Conservation (phyloP, 148 eudicot genomes). For the Diospyros lotus region DNA sequence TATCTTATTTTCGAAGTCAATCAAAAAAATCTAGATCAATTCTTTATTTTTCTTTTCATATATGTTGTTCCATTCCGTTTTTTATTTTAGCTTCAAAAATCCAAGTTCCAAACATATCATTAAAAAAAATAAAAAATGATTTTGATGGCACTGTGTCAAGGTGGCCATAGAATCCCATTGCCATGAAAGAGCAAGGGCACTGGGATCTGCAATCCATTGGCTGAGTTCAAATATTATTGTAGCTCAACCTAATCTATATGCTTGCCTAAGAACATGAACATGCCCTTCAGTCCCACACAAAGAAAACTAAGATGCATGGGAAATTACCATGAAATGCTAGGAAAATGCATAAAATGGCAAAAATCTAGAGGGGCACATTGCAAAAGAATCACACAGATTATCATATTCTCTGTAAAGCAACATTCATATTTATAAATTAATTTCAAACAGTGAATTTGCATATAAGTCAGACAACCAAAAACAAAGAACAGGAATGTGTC, state of each 20-base stretch:
- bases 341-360: slow-evolving; percentile 44
- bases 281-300: neutral
- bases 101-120: no score
- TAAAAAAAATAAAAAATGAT: no score
- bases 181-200: neutral
- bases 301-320: neutral
- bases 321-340: slow-evolving; percentile 65
- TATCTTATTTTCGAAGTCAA: no score
- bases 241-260: neutral
- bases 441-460: no score
- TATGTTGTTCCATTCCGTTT: no score
- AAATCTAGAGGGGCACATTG: slow-evolving; percentile 69
- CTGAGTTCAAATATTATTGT: neutral
- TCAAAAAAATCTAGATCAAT: no score
- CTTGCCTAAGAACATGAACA: neutral
- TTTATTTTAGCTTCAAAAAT: no score
- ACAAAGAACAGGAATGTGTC: neutral
- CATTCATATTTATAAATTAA: neutral
- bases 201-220: neutral
- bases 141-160: no score
- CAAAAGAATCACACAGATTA: slow-evolving; percentile 16
- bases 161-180: no score
- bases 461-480: no score
- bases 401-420: slow-evolving; percentile 7
- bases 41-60: no score